Conservation (phyloP, 345 rosid genomes). For the Linum usitatissimum region DNA sequence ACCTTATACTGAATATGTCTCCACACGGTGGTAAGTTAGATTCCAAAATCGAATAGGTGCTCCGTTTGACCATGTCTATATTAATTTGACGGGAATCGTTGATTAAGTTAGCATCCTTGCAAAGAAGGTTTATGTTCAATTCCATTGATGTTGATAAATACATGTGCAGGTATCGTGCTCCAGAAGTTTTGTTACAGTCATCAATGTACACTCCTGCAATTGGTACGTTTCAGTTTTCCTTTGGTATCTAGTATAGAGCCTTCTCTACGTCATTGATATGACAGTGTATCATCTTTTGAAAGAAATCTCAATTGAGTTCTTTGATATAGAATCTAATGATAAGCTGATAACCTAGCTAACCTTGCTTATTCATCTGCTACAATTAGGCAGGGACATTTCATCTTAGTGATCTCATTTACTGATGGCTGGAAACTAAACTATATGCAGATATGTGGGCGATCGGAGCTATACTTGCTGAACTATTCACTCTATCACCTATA, state of each 20-base stretch:
- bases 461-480: constrained; percentile 89
- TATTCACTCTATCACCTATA: constrained; percentile 71
- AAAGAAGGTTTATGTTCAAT: background rate
- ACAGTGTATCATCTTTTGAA: background rate
- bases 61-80: background rate
- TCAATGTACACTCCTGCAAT: constrained; percentile 80
- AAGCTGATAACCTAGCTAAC: background rate
- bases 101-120: background rate
- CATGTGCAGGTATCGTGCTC: constrained; percentile 77
- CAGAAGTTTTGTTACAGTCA: constrained; percentile 84
- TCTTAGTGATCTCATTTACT: constrained; percentile 5
- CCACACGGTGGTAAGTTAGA: constrained; percentile 72
- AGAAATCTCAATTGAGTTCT: too few relatives aligned
- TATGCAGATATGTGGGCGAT: constrained; percentile 96
- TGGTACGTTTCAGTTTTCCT: constrained; percentile 30
- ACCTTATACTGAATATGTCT: constrained; percentile 96
- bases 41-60: background rate
- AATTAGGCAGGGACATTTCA: background rate
- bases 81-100: background rate
- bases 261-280: background rate
- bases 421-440: constrained; percentile 15
- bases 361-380: background rate
- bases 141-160: background rate
- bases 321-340: background rate
- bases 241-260: background rate